Percentiles rank a stretch among this genome's conserved stretches.
phyloP scores from a whole-genome alignment of 352 stramenopile genomes.

The Phytophthora syringae region DNA sequence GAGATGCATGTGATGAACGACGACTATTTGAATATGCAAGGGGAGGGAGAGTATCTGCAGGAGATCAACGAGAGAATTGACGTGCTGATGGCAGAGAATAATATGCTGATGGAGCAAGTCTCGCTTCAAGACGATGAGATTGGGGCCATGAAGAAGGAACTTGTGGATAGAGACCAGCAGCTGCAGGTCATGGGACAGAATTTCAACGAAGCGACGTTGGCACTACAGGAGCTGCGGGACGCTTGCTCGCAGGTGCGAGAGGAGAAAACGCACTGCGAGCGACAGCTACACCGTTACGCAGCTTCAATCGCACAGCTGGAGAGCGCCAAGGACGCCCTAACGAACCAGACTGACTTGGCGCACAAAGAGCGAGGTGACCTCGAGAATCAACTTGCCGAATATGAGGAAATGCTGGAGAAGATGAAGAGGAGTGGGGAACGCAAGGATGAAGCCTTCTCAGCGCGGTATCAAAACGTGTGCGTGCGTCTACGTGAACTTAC shows the following conservation, averaged over 20 bases:
- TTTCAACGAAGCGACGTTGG: constrained; percentile 76
- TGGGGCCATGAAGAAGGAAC: constrained; percentile 63
- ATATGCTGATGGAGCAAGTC: constrained; percentile 83
- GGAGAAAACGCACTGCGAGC: constrained; percentile 72
- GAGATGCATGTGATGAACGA: constrained; percentile 40
- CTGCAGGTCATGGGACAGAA: constrained; percentile 75
- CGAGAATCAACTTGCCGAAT: constrained; percentile 65
- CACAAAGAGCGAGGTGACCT: constrained; percentile 42
- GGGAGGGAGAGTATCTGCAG: constrained; percentile 60
- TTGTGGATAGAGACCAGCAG: constrained; percentile 71
- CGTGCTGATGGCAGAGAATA: constrained; percentile 87
- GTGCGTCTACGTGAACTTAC: constrained; percentile 69
- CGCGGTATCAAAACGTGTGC: constrained; percentile 79
- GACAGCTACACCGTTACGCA: constrained; percentile 74
- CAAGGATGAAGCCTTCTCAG: constrained; percentile 67
- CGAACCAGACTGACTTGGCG: constrained; percentile 42
- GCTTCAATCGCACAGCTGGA: constrained; percentile 71
- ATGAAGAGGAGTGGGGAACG: constrained; percentile 64
- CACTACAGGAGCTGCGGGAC: constrained; percentile 71
- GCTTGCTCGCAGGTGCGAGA: constrained; percentile 57
- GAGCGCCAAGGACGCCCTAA: constrained; percentile 53
- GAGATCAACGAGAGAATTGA: constrained; percentile 85
- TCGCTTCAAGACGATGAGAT: constrained; percentile 82
- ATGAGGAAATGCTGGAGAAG: constrained; percentile 62
- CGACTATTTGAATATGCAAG: constrained; percentile 44